Conservation (phyloP, 169 alveolate genomes). For the Plasmodium chabaudi region DNA sequence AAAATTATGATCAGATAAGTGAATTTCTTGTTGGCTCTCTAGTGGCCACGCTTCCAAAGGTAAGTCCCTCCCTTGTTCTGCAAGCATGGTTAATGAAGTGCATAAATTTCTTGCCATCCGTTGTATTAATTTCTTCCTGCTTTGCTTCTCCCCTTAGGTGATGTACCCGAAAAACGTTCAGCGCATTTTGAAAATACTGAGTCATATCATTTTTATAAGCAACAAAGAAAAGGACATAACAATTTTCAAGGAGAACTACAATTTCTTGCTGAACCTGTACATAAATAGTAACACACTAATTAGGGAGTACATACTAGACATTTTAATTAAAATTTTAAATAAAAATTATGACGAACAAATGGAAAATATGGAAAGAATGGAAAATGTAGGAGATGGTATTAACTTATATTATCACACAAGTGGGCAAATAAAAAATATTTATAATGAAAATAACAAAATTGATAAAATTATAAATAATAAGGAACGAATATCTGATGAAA, state of each 20-base stretch:
- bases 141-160: neutral
- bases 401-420: neutral
- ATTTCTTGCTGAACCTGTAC: constrained; percentile 51
- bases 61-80: neutral
- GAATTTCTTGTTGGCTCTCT: constrained; percentile 49
- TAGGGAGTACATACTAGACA: constrained; percentile 45
- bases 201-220: constrained; percentile 53
- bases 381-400: too few species aligned
- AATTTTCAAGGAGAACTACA: constrained; percentile 53
- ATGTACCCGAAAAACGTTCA: constrained; percentile 41
- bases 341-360: constrained; percentile 27
- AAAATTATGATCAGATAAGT: constrained; percentile 33
- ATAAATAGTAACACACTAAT: constrained; percentile 38
- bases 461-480: neutral
- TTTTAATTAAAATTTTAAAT: constrained; percentile 50
- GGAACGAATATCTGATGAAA: constrained; percentile 29
- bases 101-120: neutral
- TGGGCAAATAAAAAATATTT: neutral
- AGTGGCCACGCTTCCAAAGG: constrained; percentile 20
- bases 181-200: constrained; percentile 41
- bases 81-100: too few species aligned
- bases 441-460: neutral
- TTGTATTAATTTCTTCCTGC: too few species aligned
- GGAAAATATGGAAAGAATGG: neutral
- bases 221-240: constrained; percentile 63